These are phyloP conservation scores for Fusarium marasasianum DNA, from an alignment of 2,329 filamentous ascomycete genomes.

Conservation along the genomic window DNA sequence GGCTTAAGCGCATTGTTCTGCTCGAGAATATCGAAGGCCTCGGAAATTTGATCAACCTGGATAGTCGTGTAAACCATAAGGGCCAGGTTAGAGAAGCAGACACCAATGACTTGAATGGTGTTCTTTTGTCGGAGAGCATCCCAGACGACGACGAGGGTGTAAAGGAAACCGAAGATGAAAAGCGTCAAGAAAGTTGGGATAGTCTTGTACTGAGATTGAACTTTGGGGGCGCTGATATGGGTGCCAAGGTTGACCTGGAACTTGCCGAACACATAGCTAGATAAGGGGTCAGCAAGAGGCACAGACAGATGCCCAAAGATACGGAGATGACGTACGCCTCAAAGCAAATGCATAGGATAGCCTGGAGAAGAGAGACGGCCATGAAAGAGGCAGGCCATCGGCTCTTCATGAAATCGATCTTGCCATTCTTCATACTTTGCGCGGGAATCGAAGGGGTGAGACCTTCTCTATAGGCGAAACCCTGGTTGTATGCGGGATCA, in stretches of 20 bases:
- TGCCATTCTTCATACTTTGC: slow-evolving; percentile 45
- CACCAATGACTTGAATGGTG: slow-evolving; percentile 96
- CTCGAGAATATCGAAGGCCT: slow-evolving; percentile 70
- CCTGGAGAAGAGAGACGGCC: slow-evolving; percentile 77
- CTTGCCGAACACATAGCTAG: slow-evolving; percentile 86
- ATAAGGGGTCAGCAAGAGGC: slow-evolving; percentile 23
- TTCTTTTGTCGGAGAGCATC: slow-evolving; percentile 95
- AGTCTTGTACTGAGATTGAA: slow-evolving; percentile 68
- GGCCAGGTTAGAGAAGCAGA: slow-evolving; percentile 91
- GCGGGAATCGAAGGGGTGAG: slow-evolving; percentile 47
- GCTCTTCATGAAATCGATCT: slow-evolving; percentile 79
- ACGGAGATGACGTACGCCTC: slow-evolving; percentile 74
- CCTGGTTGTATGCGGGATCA: slow-evolving; percentile 47
- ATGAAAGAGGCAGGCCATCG: slow-evolving; percentile 92
- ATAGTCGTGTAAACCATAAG: slow-evolving; percentile 93
- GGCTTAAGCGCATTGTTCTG: slow-evolving; percentile 55
- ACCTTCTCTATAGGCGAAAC: slow-evolving; percentile 52
- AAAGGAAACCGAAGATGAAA: slow-evolving; percentile 97
- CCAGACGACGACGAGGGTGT: slow-evolving; percentile 88
- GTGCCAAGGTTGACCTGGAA: slow-evolving; percentile 74
- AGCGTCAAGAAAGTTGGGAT: slow-evolving; percentile 96
- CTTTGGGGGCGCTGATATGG: slow-evolving; percentile 51
- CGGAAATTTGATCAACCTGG: slow-evolving; percentile 88
- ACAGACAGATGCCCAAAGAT: not conserved
- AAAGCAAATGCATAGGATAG: slow-evolving; percentile 80